A percentile compares a stretch with the other conserved stretches of the same genome.
Evolutionary conservation across 2,329 filamentous ascomycete genomes (phyloP).

Genomic region (Aureobasidium sp.): DNA sequence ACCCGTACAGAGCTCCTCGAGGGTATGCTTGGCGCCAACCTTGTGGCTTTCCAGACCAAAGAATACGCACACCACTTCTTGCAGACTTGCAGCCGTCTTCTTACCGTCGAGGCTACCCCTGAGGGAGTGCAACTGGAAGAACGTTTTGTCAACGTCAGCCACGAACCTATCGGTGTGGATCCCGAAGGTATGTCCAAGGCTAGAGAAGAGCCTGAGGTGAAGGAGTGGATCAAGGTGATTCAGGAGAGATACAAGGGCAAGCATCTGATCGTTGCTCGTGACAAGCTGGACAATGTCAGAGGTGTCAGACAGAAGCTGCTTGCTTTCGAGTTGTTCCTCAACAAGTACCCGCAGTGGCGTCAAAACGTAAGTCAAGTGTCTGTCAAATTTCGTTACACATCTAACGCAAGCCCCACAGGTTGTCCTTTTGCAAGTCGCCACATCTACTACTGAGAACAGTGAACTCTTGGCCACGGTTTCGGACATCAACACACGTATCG

Average conservation of each 20-base stretch:
- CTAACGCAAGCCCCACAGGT: constrained; percentile 40
- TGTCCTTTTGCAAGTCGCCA: constrained; percentile 87
- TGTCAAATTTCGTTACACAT: not conserved
- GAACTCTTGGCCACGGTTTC: constrained; percentile 83
- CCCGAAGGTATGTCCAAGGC: constrained; percentile 49
- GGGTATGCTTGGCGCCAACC: constrained; percentile 85
- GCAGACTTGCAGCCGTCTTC: constrained; percentile 85
- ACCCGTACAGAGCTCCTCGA: constrained; percentile 79
- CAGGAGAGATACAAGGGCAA: constrained; percentile 79
- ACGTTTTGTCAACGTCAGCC: constrained; percentile 81
- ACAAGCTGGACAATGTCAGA: constrained; percentile 88
- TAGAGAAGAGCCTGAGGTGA: constrained; percentile 57
- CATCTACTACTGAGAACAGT: constrained; percentile 78
- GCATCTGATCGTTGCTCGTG: constrained; percentile 81
- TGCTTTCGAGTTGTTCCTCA: constrained; percentile 86
- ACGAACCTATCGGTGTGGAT: constrained; percentile 70
- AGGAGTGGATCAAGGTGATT: constrained; percentile 70
- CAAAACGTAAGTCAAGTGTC: constrained; percentile 46
- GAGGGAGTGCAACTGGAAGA: constrained; percentile 87
- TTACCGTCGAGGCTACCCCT: constrained; percentile 81
- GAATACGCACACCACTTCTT: constrained; percentile 93
- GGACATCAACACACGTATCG: constrained; percentile 90
- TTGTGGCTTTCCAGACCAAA: constrained; percentile 86
- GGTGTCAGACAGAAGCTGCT: constrained; percentile 90
- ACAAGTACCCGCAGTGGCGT: constrained; percentile 83